Base-by-base conservation (phyloP, 495 filamentous ascomycete genomes). In the Evernia prunastri region DNA sequence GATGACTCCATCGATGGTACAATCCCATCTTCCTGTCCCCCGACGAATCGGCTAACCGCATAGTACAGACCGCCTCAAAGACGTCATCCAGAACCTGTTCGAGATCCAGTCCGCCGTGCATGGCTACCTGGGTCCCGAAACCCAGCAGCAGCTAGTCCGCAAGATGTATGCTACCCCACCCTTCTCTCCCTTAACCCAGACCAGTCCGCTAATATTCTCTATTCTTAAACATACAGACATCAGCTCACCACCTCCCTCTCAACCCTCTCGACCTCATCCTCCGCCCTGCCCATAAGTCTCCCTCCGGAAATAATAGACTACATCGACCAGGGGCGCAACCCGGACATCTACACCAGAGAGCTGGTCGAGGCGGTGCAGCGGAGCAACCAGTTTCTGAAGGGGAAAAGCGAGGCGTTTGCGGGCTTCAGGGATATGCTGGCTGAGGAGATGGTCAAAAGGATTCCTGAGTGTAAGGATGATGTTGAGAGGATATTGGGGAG, bases 301-400 rank as follows among this genome's bases (percentile, higher is more conserved):
- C 93, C 94, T 4, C 86, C 87, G n/a, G 92, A 96, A 68, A 86
- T 98, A 15, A 89, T 97, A 70, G 81, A 88, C 65, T 99, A 99
- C 78, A 90, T 99, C 58, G 92, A 97, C 74, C 82, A 88, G 59
- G 86, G 91, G 17, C 88, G 94, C 53, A 99, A 99, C 77, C 94
- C 94, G 18, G 93, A 97, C 73, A 96, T 99, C 76, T 99, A 97
- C 80, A 97, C 93, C 60, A 84, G 94, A 43, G 92, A 97, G 78
- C 96, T 97, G 71, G 91, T 97, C 56, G 95, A 98, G 84, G 79
- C 90, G 25, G 89, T 91, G 29, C 84, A 93, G 73, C 82, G 86
- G 66, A 80, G 83, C 39, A 97, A 97, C 72, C 92, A 96, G 77
- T 80, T 87, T 63, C 76, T 93, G 69, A 88, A 89, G 70, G 94